Conservation (phyloP, 2,329 filamentous ascomycete species). For the Ophiocordyceps polyrhachis-furcata region DNA sequence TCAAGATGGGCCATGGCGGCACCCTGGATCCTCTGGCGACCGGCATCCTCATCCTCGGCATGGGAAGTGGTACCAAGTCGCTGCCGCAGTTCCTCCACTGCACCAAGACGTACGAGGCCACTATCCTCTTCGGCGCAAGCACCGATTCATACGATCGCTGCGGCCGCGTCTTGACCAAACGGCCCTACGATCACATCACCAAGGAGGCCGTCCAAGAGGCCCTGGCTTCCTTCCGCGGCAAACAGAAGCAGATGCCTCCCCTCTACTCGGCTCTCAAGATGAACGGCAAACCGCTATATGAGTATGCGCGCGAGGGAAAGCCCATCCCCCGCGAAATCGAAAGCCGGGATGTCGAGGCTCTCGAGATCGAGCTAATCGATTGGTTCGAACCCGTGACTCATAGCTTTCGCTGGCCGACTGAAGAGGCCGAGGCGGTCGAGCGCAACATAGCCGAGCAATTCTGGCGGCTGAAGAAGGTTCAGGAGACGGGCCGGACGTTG, state of each 20-base stretch:
- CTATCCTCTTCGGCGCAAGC: conserved; percentile 75
- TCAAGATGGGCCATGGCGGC: conserved; percentile 93
- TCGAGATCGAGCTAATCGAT: conserved; percentile 62
- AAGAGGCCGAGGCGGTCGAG: conserved; percentile 59
- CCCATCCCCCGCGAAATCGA: conserved; percentile 73
- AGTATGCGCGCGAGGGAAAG: conserved; percentile 83
- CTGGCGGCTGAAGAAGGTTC: conserved; percentile 41
- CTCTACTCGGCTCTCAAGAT: conserved; percentile 88
- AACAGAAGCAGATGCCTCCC: conserved; percentile 76
- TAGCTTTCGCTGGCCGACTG: conserved; percentile 57
- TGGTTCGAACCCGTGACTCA: conserved; percentile 74
- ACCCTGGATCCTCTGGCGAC: conserved; percentile 90
- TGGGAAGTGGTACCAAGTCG: conserved; percentile 74
- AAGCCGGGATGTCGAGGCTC: conserved; percentile 59
- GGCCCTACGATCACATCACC: conserved; percentile 66
- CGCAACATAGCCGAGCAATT: conserved; percentile 58
- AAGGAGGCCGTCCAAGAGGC: conserved; percentile 59
- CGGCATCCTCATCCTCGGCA: conserved; percentile 74
- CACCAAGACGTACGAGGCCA: conserved; percentile 83
- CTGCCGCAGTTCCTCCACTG: conserved; percentile 65
- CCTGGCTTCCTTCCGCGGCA: conserved; percentile 56
- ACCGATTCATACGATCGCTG: conserved; percentile 84
- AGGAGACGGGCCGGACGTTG: conserved; percentile 28
- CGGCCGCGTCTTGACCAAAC: conserved; percentile 63
- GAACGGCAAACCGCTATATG: conserved; percentile 84